phyloP scores from a whole-genome alignment of 352 stramenopile species.

The Phytophthora sp. region DNA sequence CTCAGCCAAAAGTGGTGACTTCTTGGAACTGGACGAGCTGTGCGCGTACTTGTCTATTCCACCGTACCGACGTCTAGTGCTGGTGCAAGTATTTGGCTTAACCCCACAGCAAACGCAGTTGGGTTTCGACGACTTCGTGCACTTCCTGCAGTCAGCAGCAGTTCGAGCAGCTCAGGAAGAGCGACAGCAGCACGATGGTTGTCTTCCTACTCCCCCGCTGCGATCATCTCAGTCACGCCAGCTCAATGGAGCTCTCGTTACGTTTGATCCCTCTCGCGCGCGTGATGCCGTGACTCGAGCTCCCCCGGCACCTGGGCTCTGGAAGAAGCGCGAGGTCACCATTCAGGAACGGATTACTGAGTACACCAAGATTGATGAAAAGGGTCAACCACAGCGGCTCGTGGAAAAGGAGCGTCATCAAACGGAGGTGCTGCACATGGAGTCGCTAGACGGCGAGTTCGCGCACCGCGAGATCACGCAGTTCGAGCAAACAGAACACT shows the following conservation, averaged over 20 bases:
- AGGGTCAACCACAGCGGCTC: constrained; percentile 69
- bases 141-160: constrained; percentile 67
- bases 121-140: constrained; percentile 66
- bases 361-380: constrained; percentile 90
- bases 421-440: constrained; percentile 87
- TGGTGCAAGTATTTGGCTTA: constrained; percentile 64
- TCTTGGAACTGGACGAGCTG: constrained; percentile 65
- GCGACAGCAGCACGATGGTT: constrained; percentile 21
- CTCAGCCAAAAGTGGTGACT: constrained; percentile 14
- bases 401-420: constrained; percentile 88
- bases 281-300: constrained; percentile 43
- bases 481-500: constrained; percentile 81
- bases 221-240: not conserved
- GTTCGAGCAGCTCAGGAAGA: constrained; percentile 58
- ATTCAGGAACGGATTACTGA: constrained; percentile 89
- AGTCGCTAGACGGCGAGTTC: constrained; percentile 79
- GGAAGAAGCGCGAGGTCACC: constrained; percentile 89
- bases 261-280: constrained; percentile 51
- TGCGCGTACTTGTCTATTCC: constrained; percentile 77
- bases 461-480: constrained; percentile 87
- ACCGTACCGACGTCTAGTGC: constrained; percentile 59
- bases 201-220: constrained; percentile 31
- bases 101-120: constrained; percentile 36
- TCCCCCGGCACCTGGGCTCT: constrained; percentile 69
- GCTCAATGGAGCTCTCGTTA: constrained; percentile 35